Conservation (phyloP, 2,329 filamentous ascomycete genomes). For the Neocucurbitaria cava region DNA sequence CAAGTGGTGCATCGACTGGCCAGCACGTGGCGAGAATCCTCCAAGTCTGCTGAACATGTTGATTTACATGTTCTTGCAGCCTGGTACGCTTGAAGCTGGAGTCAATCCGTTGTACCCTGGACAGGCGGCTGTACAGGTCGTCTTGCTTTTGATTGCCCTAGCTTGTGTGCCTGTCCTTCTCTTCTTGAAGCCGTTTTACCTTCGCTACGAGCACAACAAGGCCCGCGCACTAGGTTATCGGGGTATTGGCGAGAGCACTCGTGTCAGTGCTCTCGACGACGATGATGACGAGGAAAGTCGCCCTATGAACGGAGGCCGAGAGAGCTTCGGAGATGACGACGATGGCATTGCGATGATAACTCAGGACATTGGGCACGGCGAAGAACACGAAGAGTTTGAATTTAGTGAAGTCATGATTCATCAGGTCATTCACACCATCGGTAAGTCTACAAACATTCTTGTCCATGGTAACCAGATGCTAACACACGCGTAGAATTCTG, state of each 20-base stretch:
- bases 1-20: slow-evolving; percentile 96
- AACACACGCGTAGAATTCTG: slow-evolving; percentile 82
- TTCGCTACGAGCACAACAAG: slow-evolving; percentile 91
- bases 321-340: slow-evolving; percentile 75
- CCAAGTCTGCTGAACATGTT: slow-evolving; percentile 97
- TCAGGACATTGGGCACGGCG: slow-evolving; percentile 74
- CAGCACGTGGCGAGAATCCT: slow-evolving; percentile 68
- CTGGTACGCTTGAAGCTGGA: slow-evolving; percentile 74
- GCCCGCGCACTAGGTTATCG: slow-evolving; percentile 89
- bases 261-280: slow-evolving; percentile 87
- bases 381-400: slow-evolving; percentile 95
- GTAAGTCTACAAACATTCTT: slow-evolving; percentile 60
- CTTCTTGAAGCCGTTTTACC: slow-evolving; percentile 94
- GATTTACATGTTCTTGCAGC: slow-evolving; percentile 98
- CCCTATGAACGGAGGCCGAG: slow-evolving; percentile 65
- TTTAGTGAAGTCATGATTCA: slow-evolving; percentile 98
- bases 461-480: slow-evolving; percentile 19
- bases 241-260: slow-evolving; percentile 86
- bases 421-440: slow-evolving; percentile 98
- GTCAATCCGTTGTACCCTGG: slow-evolving; percentile 72
- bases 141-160: slow-evolving; percentile 82
- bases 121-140: slow-evolving; percentile 76
- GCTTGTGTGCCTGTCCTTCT: slow-evolving; percentile 88
- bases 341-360: slow-evolving; percentile 89
- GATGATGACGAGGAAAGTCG: slow-evolving; percentile 74